phyloP scores from a whole-genome alignment of 1,284 basidiomycete genomes.

The Tylopilus sp. region DNA sequence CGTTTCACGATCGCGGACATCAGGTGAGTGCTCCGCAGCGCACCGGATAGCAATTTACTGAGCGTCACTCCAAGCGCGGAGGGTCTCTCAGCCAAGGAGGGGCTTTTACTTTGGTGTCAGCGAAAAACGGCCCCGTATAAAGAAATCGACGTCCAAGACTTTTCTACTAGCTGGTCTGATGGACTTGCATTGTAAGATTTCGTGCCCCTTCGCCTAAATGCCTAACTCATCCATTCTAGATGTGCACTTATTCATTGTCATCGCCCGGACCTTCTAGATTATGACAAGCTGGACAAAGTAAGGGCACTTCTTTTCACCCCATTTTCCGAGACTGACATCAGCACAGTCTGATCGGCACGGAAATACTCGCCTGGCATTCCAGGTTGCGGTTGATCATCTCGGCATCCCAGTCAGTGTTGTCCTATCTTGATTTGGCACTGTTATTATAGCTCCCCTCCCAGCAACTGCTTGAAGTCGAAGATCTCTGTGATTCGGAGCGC shows the following conservation, averaged over 20 bases:
- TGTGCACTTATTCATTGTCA: slow-evolving; percentile 97
- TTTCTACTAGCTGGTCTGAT: slow-evolving; percentile 89
- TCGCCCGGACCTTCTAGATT: slow-evolving; percentile 92
- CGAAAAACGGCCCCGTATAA: slow-evolving; percentile 90
- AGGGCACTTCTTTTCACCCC: slow-evolving; percentile 1
- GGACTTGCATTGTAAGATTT: slow-evolving; percentile 87
- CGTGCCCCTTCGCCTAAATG: background rate
- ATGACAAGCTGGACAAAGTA: slow-evolving; percentile 78
- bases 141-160: slow-evolving; percentile 92
- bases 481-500: slow-evolving; percentile 83
- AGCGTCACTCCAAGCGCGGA: slow-evolving; percentile 68
- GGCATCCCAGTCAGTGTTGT: slow-evolving; percentile 76
- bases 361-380: slow-evolving; percentile 85
- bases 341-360: slow-evolving; percentile 66
- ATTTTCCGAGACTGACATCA: slow-evolving; percentile 4
- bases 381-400: slow-evolving; percentile 80
- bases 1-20: slow-evolving; percentile 98
- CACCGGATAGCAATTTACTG: slow-evolving; percentile 8
- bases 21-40: slow-evolving; percentile 55
- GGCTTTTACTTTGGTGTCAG: slow-evolving; percentile 95
- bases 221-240: slow-evolving; percentile 40
- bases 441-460: slow-evolving; percentile 32
- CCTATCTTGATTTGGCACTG: slow-evolving; percentile 2
- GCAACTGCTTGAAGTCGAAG: slow-evolving; percentile 95
- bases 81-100: slow-evolving; percentile 95